Conservation (phyloP, 1,284 basidiomycete species). For the Ganoderma boninense region DNA sequence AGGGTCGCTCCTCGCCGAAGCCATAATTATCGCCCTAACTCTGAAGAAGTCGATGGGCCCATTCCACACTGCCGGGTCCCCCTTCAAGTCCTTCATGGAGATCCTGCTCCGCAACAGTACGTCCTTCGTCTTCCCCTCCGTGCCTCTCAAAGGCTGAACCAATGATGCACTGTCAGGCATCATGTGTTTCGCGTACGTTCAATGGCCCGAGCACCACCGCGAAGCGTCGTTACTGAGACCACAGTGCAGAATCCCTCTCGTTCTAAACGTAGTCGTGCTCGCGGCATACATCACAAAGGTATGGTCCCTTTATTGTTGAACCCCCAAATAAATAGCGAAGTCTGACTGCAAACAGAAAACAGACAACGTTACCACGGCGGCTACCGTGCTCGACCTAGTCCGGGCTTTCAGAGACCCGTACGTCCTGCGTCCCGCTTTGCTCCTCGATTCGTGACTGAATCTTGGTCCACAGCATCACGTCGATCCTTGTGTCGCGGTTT, state of each 20-base stretch:
- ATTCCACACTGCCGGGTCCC: not conserved
- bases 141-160: not conserved
- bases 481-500: conserved; percentile 1
- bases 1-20: not conserved
- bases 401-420: conserved; percentile 4
- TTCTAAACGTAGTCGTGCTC: not conserved
- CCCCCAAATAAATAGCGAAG: not conserved
- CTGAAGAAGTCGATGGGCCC: not conserved
- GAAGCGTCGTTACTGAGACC: not conserved
- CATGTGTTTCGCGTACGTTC: not conserved
- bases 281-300: not conserved
- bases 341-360: not conserved
- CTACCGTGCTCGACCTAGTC: not conserved
- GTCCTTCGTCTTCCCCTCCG: not conserved
- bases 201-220: not conserved
- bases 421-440: no score
- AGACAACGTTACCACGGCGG: not conserved
- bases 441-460: not conserved
- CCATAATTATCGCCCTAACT: not conserved
- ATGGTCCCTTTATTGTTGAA: not conserved
- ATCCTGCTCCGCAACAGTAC: not conserved
- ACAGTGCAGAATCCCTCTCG: not conserved
- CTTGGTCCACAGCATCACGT: not conserved
- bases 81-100: not conserved
- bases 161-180: not conserved